These are phyloP conservation scores for Clavispora vitiphila DNA, from an alignment of 805 yeast species.

Conservation along the genomic window DNA sequence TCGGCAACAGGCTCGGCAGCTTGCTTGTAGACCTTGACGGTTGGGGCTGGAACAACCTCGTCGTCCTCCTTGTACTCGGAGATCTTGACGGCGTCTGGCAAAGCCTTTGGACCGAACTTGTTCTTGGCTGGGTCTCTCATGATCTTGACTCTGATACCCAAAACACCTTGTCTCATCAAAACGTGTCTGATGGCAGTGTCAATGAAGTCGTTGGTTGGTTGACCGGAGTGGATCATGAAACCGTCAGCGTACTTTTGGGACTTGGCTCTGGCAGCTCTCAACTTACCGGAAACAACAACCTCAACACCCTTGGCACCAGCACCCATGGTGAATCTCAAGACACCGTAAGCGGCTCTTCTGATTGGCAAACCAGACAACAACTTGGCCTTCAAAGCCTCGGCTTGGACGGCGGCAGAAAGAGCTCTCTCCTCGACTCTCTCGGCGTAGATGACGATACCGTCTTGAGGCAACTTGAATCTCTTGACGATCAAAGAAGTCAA, in stretches of 20 bases:
- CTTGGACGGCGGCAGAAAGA: slow-evolving; percentile 98
- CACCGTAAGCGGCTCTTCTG: slow-evolving; percentile 99
- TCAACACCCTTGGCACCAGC: slow-evolving; percentile 99
- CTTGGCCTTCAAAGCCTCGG: slow-evolving; percentile 98
- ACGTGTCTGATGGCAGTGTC: slow-evolving; percentile 99
- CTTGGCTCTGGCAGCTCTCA: slow-evolving; percentile 99
- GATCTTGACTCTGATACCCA: slow-evolving; percentile 99
- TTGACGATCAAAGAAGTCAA: slow-evolving; percentile 95
- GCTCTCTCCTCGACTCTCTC: slow-evolving; percentile 99
- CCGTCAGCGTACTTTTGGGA: slow-evolving; percentile 99
- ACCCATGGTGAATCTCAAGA: slow-evolving; percentile 99
- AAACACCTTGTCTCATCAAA: slow-evolving; percentile 99
- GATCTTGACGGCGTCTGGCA: slow-evolving; percentile 93
- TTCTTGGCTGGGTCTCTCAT: slow-evolving; percentile 96
- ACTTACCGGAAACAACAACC: slow-evolving; percentile 99
- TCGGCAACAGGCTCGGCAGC: slow-evolving; percentile 28
- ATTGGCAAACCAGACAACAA: slow-evolving; percentile 97
- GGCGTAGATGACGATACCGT: slow-evolving; percentile 90
- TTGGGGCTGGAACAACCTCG: slow-evolving; percentile 70
- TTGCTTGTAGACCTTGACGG: slow-evolving; percentile 68
- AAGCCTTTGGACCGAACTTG: slow-evolving; percentile 81
- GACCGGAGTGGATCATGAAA: slow-evolving; percentile 99
- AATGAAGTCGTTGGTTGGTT: slow-evolving; percentile 98
- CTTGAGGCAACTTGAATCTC: slow-evolving; percentile 96
- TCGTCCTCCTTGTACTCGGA: slow-evolving; percentile 92